A percentile compares a stretch with the other conserved stretches of the same genome.
These are phyloP conservation scores for Paulownia fortunei DNA, from an alignment of 257 asterid species.

Conservation along the genomic window DNA sequence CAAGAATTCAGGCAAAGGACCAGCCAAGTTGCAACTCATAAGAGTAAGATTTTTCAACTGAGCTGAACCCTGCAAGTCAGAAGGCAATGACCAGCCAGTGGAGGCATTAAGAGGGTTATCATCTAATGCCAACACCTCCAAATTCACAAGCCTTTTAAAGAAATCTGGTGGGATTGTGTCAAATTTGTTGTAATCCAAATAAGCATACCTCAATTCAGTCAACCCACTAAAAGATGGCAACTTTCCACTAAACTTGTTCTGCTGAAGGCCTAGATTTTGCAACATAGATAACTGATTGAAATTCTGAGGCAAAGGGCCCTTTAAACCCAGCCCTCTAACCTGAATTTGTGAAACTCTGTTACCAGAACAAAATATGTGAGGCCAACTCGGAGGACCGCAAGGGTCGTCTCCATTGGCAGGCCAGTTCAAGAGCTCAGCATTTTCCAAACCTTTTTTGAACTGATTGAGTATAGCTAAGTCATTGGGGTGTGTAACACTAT, in stretches of 20 bases:
- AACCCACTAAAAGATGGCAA: slow-evolving; percentile 81
- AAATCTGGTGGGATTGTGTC: slow-evolving; percentile 81
- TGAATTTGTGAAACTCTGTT: slow-evolving; percentile 81
- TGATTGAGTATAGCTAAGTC: slow-evolving; percentile 68
- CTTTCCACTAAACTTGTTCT: slow-evolving; percentile 67
- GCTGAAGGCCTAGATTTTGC: slow-evolving; percentile 74
- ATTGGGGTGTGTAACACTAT: slow-evolving; percentile 59
- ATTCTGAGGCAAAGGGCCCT: slow-evolving; percentile 74
- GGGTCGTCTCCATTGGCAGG: slow-evolving; percentile 75
- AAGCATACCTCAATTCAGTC: slow-evolving; percentile 65
- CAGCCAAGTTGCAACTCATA: slow-evolving; percentile 66
- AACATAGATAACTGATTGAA: slow-evolving; percentile 65
- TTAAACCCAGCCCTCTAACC: slow-evolving; percentile 72
- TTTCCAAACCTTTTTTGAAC: slow-evolving; percentile 64
- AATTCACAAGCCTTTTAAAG: slow-evolving; percentile 71
- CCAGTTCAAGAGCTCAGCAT: slow-evolving; percentile 79
- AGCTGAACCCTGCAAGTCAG: slow-evolving; percentile 60
- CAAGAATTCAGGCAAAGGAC: slow-evolving; percentile 74
- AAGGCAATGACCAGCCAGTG: slow-evolving; percentile 75
- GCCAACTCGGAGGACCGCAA: slow-evolving; percentile 86
- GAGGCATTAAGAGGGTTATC: slow-evolving; percentile 69
- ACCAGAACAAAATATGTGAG: slow-evolving; percentile 60
- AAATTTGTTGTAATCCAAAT: slow-evolving; percentile 75
- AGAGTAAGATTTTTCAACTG: slow-evolving; percentile 73
- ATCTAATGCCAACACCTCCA: slow-evolving; percentile 86